Percentiles rank a stretch among this genome's conserved stretches.
These are phyloP conservation scores for Haplosporangium sp. DNA, from an alignment of 371 early-diverging fungal species.

Conservation along the genomic window DNA sequence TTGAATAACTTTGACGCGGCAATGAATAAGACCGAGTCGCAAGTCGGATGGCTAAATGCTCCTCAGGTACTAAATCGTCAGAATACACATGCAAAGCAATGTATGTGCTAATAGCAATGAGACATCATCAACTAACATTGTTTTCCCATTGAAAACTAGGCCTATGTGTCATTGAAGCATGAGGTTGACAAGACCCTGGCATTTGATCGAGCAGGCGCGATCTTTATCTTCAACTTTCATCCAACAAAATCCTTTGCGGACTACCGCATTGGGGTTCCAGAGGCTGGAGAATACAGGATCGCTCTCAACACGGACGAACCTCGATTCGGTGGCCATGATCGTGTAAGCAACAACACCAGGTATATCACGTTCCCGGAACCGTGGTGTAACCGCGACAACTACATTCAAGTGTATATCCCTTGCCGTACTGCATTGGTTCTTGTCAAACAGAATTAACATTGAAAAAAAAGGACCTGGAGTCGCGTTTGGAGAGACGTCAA, in stretches of 20 bases:
- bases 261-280: constrained; percentile 84
- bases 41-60: constrained; percentile 76
- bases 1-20: constrained; percentile 90
- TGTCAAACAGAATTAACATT: constrained; percentile 29
- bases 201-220: constrained; percentile 89
- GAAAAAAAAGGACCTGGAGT: too few species aligned
- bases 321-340: constrained; percentile 83
- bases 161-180: constrained; percentile 89
- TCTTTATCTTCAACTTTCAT: constrained; percentile 96
- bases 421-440: constrained; percentile 75
- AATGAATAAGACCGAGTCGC: constrained; percentile 80
- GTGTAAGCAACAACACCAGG: constrained; percentile 70
- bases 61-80: too few species aligned
- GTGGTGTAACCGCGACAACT: constrained; percentile 81
- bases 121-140: neutral
- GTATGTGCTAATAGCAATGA: constrained; percentile 14
- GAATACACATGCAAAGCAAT: too few species aligned
- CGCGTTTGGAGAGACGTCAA: too few species aligned
- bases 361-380: constrained; percentile 75
- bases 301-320: constrained; percentile 82
- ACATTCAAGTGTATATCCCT: constrained; percentile 83
- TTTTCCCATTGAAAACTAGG: constrained; percentile 34
- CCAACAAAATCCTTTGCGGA: constrained; percentile 86
- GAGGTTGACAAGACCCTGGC: constrained; percentile 92
- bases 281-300: constrained; percentile 79